Evolutionary conservation across 257 asterid genomes (phyloP).

Genomic region (Handroanthus guayacan): DNA sequence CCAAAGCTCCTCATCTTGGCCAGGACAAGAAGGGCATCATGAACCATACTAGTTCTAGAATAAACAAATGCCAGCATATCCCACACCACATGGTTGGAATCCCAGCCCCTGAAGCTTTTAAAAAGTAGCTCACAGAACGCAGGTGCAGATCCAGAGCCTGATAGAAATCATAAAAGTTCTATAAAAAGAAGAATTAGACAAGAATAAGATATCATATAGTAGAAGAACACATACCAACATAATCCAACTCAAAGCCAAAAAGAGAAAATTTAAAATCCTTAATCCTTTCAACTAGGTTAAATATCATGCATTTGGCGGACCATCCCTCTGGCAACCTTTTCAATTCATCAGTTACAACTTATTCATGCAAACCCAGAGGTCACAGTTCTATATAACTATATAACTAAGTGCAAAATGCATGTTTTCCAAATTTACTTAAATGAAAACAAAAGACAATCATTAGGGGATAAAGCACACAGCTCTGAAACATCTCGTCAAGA

Average conservation of each 20-base stretch:
- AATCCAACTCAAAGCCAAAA: background rate
- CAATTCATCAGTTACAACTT: too few species aligned
- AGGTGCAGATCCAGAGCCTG: slow-evolving; percentile 87
- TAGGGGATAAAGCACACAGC: too few species aligned
- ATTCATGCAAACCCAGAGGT: too few species aligned
- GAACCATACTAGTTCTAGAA: slow-evolving; percentile 62
- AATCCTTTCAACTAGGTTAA: background rate
- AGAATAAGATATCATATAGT: slow-evolving; percentile 1
- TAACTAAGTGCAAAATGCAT: too few species aligned
- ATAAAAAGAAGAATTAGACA: slow-evolving; percentile 48
- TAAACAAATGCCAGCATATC: slow-evolving; percentile 73
- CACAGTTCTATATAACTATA: too few species aligned
- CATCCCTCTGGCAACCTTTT: background rate
- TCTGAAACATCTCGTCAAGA: too few species aligned
- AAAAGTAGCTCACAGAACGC: slow-evolving; percentile 67
- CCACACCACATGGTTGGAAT: slow-evolving; percentile 63
- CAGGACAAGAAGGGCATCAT: slow-evolving; percentile 71
- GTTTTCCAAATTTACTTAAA: too few species aligned
- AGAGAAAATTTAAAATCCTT: background rate
- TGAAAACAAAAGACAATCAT: too few species aligned
- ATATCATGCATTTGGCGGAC: background rate
- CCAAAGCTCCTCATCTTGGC: slow-evolving; percentile 67
- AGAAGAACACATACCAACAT: background rate
- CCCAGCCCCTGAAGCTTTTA: slow-evolving; percentile 54
- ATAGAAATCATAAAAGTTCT: slow-evolving; percentile 57